phyloP scores from a whole-genome alignment of 2,329 filamentous ascomycete genomes.

The Fragosphaeria purpurea region DNA sequence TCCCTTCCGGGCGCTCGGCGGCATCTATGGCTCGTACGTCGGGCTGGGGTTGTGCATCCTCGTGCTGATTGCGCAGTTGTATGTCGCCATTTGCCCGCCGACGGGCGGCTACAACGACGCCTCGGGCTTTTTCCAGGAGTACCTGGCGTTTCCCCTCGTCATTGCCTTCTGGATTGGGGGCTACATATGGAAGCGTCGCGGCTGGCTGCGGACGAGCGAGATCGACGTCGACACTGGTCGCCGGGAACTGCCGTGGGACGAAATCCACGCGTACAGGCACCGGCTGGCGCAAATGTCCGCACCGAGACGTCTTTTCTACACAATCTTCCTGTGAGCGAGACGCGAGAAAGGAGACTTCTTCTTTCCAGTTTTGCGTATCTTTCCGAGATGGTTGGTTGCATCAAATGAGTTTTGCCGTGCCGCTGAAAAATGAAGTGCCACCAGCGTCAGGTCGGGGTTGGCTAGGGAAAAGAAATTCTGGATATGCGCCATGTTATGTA shows the following conservation, averaged over 20 bases:
- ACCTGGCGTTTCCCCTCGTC: slow-evolving; percentile 44
- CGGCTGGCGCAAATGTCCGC: slow-evolving; percentile 11
- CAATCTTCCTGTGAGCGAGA: slow-evolving; percentile 2
- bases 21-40: slow-evolving; percentile 54
- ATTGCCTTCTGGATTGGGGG: slow-evolving; percentile 43
- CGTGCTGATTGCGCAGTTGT: slow-evolving; percentile 45
- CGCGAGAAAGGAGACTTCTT: no score
- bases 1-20: slow-evolving; percentile 51
- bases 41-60: slow-evolving; percentile 49
- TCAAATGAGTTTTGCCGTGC: no score
- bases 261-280: slow-evolving; percentile 11
- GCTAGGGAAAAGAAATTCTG: no score
- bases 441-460: no score
- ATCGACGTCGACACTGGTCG: slow-evolving; percentile 60
- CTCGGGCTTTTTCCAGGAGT: slow-evolving; percentile 42
- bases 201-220: slow-evolving; percentile 45
- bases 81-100: slow-evolving; percentile 28
- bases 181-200: slow-evolving; percentile 53
- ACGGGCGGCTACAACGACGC: slow-evolving; percentile 23
- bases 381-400: no score
- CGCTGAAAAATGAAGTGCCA: no score
- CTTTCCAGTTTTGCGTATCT: no score
- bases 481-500: no score
- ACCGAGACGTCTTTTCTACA: slow-evolving; percentile 10
- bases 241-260: slow-evolving; percentile 52